A percentile compares a stretch with the other conserved stretches of the same genome.
Conservation (phyloP, 768 basidiomycete genomes). For the Leucogyrophana mollusca region DNA sequence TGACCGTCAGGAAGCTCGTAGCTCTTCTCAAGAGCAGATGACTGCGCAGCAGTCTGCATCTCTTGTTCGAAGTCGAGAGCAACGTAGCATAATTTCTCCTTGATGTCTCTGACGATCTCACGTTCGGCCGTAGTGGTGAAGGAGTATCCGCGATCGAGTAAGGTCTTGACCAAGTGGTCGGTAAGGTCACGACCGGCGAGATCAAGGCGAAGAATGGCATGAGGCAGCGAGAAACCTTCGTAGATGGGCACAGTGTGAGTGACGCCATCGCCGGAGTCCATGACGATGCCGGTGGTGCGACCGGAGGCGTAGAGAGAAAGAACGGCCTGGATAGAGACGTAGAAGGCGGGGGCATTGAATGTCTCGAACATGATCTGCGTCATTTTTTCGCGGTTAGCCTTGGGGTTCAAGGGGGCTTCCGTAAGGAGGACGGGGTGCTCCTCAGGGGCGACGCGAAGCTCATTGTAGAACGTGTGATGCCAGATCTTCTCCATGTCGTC, state of each 20-base stretch:
- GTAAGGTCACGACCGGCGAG: slow-evolving; percentile 93
- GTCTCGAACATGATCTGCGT: slow-evolving; percentile 82
- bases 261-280: slow-evolving; percentile 96
- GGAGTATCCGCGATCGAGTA: slow-evolving; percentile 89
- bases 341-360: slow-evolving; percentile 74
- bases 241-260: slow-evolving; percentile 96
- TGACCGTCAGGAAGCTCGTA: slow-evolving; percentile 93
- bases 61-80: slow-evolving; percentile 95
- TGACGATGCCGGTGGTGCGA: slow-evolving; percentile 91
- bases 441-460: slow-evolving; percentile 74
- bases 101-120: slow-evolving; percentile 96
- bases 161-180: slow-evolving; percentile 75
- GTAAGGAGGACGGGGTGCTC: slow-evolving; percentile 74
- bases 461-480: slow-evolving; percentile 95
- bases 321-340: slow-evolving; percentile 73
- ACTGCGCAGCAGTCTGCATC: slow-evolving; percentile 86
- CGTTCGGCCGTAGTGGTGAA: slow-evolving; percentile 93
- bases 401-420: slow-evolving; percentile 72
- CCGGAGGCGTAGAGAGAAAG: slow-evolving; percentile 87
- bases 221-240: slow-evolving; percentile 90
- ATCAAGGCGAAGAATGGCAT: slow-evolving; percentile 91
- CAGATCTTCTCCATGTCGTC: slow-evolving; percentile 99
- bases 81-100: slow-evolving; percentile 91
- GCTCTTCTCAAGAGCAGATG: slow-evolving; percentile 87
- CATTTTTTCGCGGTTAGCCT: slow-evolving; percentile 73